phyloP scores from a whole-genome alignment of 192 early-diverging fungal species.

The Glomus cerebriforme region DNA sequence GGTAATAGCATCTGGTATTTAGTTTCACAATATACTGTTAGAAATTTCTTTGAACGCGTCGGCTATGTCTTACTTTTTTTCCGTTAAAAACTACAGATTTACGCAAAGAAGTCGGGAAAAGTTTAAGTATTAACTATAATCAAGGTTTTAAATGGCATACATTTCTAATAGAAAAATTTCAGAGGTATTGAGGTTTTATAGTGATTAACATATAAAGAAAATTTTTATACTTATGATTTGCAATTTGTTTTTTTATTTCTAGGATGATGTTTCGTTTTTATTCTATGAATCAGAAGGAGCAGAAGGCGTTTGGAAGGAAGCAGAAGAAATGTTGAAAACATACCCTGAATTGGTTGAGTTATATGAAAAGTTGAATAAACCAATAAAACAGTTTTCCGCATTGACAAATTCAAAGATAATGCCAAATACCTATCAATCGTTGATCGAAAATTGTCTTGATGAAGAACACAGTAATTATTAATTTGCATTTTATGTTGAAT shows the following conservation, averaged over 20 bases:
- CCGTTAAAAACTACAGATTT: no score
- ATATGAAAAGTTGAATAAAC: constrained; percentile 11
- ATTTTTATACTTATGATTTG: neutral
- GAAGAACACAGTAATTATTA: constrained; percentile 27
- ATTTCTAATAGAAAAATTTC: neutral
- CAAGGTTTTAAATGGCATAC: neutral
- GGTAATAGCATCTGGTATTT: no score
- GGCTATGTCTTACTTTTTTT: no score
- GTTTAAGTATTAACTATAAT: no score
- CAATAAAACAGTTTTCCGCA: neutral
- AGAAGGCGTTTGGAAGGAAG: neutral
- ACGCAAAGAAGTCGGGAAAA: no score
- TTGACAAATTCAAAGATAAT: neutral
- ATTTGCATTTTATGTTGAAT: neutral
- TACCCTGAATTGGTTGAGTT: constrained; percentile 15
- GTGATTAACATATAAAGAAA: neutral
- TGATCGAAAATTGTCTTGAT: constrained; percentile 30
- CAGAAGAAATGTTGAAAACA: constrained; percentile 13
- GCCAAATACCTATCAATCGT: constrained; percentile 6
- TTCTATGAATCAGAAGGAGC: neutral
- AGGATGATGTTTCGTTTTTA: neutral
- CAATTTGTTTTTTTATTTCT: neutral
- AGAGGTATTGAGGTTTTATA: neutral
- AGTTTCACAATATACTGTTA: no score
- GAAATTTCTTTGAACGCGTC: no score